Percentiles rank a stretch among this genome's conserved stretches.
Evolutionary conservation across 495 filamentous ascomycete genomes (phyloP).

Genomic region (Penicillium mononematosum): DNA sequence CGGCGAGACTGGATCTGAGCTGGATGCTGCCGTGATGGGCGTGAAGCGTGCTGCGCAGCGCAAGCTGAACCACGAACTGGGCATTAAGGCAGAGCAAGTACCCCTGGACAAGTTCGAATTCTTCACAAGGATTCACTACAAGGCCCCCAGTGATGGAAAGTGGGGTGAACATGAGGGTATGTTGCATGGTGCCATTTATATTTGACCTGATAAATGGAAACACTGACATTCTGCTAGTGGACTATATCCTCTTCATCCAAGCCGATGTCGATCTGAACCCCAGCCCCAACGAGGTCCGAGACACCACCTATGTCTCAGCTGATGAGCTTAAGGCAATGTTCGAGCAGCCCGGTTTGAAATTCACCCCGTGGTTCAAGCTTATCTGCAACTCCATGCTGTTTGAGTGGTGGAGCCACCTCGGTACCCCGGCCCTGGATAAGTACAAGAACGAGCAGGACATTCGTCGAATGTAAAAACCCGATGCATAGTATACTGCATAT

Average conservation of each 20-base stretch:
- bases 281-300: conserved; percentile 87
- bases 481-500: conserved; percentile 1
- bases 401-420: conserved; percentile 95
- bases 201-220: neutral
- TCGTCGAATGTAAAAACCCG: conserved; percentile 66
- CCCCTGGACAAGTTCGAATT: conserved; percentile 89
- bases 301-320: conserved; percentile 76
- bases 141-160: conserved; percentile 92
- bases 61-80: conserved; percentile 92
- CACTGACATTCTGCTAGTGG: conserved; percentile 57
- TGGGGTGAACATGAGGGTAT: conserved; percentile 99
- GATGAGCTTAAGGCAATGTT: conserved; percentile 86
- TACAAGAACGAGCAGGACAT: conserved; percentile 86
- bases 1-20: conserved; percentile 81
- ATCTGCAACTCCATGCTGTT: conserved; percentile 98
- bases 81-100: conserved; percentile 88
- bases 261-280: conserved; percentile 77
- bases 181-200: conserved; percentile 24
- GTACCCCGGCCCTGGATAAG: conserved; percentile 70
- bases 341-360: conserved; percentile 70
- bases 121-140: conserved; percentile 96
- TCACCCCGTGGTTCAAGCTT: conserved; percentile 99
- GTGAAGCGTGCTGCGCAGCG: conserved; percentile 88
- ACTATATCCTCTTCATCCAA: conserved; percentile 99
- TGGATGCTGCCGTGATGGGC: conserved; percentile 75